Base-by-base conservation (phyloP, 164 flowering plant species). In the Nelumbo lutea region DNA sequence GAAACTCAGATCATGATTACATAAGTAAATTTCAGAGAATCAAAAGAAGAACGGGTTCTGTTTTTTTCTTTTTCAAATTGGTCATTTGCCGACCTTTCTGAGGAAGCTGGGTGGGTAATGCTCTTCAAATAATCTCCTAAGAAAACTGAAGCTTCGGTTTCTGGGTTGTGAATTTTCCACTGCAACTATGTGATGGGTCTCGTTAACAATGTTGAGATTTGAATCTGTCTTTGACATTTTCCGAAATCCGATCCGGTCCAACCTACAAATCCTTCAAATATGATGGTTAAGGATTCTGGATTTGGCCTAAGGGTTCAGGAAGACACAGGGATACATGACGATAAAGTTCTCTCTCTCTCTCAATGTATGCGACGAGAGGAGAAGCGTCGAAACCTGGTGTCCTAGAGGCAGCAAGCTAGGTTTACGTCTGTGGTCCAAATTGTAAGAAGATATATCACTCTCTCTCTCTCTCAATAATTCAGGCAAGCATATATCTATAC, bases 41-140 rank as follows among this genome's bases (percentile, higher is more conserved):
- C 10, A 51, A 51, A 51, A 10, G 13, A 51, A 10, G 1, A 51
- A 2, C 11, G 9, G 55, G 55, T 7, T 51, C 27, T 27, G 27
- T 27, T 27, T 60, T 48, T 42, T 48, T 48, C 8, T 9, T 51
- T 4, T 58, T 2, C 14, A 15, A 58, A n/a, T 61, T 7, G 46
- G 41, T 46, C 27, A 38, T 14, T 5, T 45, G 8, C 39, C 6
- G 27, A 81, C 84, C 84, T 82, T 79, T 77, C 59, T 71, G 69
- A 40, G 78, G 65, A 82, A 82, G 55, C 72, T 71, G 50, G 79
- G 78, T 1, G 84, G 82, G 57, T 77, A 82, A 3, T 70, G 77
- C 6, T 68, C 60, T 67, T 68, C 71, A 42, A n/a, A 68, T 27
- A 63, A 46, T 8, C 44, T 56, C 51, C 56, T 40, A 38, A 70